Evolutionary conservation across 176 grass and related monocot genomes (phyloP), one percentile per base, ranked within the genome.

Genomic region (Ananas comosus): DNA sequence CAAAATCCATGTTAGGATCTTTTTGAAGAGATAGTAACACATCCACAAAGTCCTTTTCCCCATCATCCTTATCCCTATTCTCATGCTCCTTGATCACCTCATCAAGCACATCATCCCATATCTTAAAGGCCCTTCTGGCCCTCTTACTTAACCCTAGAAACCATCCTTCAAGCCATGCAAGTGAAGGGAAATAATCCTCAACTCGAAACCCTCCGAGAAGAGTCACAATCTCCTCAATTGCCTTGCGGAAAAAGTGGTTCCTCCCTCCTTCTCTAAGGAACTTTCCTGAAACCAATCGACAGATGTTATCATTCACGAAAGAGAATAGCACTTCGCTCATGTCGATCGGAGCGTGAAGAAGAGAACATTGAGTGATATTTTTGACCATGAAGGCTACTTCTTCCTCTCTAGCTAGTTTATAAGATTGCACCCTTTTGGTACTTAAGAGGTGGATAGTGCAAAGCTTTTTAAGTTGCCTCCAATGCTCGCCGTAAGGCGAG

Each of bases 391-490:
- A 70, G 0, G 28, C 73, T 7, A 68, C 67, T 54, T 79, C 90
- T 12, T 73, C 65, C 61, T 86, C 86, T 11, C 83, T 67, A 11
- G 88, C 51, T 19, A 6, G 18, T 2, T 42, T 10, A 11, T 68
- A 64, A 17, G 83, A 72, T n/a, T 42, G 13, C 8, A 87, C 83
- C 51, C 86, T 65, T 10, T 83, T 85, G 67, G 2, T 0, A 70
- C 81, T 82, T 2, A 90, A 56, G 9, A 95, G 28, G 64, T 95
- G 78, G 4, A 71, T 24, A 10, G 53, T 49, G 72, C 80, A 70
- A 49, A 90, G 25, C 79, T 48, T 88, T 12, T 87, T 76, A 18
- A 95, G 51, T 42, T 80, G 81, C 42, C 84, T 72, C 91, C 84
- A 96, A 10, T 63, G 53, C 24, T 79, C 69, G 25, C 87, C 84